These are phyloP conservation scores for Podaxis rugospora DNA, from an alignment of 768 basidiomycete species.

Conservation along the genomic window DNA sequence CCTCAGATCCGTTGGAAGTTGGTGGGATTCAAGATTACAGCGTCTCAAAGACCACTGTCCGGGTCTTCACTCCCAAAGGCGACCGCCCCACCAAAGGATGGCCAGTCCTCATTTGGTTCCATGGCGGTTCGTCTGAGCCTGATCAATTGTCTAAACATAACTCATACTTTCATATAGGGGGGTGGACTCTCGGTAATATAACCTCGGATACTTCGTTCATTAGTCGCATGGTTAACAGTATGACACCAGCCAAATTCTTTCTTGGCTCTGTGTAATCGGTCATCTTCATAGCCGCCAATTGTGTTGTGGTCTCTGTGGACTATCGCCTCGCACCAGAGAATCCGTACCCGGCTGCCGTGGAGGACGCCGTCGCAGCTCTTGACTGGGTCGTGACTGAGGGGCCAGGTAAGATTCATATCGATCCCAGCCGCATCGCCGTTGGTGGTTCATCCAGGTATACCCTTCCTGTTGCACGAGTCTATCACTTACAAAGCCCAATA, in stretches of 20 bases:
- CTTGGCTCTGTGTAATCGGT: background rate
- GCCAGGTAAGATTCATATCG: conserved; percentile 37
- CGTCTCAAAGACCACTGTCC: conserved; percentile 47
- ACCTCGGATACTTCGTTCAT: conserved; percentile 55
- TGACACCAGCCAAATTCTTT: conserved; percentile 10
- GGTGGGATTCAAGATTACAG: conserved; percentile 50
- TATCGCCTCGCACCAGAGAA: conserved; percentile 72
- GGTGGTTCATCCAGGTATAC: conserved; percentile 70
- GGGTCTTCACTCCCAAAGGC: conserved; percentile 62
- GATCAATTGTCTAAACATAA: background rate
- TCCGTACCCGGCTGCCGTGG: conserved; percentile 66
- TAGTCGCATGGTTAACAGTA: conserved; percentile 57
- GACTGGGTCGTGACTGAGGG: conserved; percentile 56
- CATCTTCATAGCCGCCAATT: conserved; percentile 43
- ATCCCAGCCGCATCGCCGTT: conserved; percentile 55
- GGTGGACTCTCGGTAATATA: conserved; percentile 74
- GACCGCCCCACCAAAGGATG: conserved; percentile 49
- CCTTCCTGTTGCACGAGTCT: background rate
- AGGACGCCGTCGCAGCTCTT: conserved; percentile 65
- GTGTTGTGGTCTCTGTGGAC: conserved; percentile 62
- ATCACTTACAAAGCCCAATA: background rate
- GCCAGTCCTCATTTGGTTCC: conserved; percentile 72
- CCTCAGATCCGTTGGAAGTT: conserved; percentile 51
- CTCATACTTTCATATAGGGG: conserved; percentile 37
- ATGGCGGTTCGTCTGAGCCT: conserved; percentile 47